Evolutionary conservation across 1,284 basidiomycete species (phyloP).

Genomic region (Peniophora sp.): DNA sequence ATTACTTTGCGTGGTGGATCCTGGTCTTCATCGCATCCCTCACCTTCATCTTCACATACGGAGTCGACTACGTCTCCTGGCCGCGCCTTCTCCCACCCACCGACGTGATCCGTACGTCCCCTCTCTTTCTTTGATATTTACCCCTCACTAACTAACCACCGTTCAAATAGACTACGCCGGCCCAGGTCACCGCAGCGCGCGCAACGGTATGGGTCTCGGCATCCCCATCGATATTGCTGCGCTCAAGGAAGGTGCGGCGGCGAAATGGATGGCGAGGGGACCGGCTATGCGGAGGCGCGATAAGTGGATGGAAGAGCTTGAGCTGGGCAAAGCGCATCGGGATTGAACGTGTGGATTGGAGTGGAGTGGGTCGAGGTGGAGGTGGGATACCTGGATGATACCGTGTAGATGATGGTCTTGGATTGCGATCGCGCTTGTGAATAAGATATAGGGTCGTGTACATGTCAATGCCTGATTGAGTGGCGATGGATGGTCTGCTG

Average conservation of each 20-base stretch:
- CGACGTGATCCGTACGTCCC: constrained; percentile 53
- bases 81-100: constrained; percentile 84
- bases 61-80: constrained; percentile 88
- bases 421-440: too few species aligned
- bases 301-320: constrained; percentile 40
- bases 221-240: constrained; percentile 22
- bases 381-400: too few species aligned
- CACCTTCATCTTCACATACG: constrained; percentile 70
- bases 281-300: constrained; percentile 26
- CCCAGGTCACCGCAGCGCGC: constrained; percentile 74
- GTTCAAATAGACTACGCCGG: constrained; percentile 59
- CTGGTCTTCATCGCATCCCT: constrained; percentile 52
- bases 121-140: background rate
- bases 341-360: constrained; percentile 37
- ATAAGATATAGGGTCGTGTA: too few species aligned
- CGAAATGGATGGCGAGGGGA: constrained; percentile 26
- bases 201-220: constrained; percentile 70
- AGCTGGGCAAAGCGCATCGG: constrained; percentile 61
- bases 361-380: background rate
- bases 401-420: too few species aligned
- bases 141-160: background rate
- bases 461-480: too few species aligned
- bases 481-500: too few species aligned
- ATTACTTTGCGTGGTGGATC: constrained; percentile 79
- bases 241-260: constrained; percentile 23